Percentiles rank a stretch among this genome's conserved stretches.
Evolutionary conservation across 108 stramenopile genomes (phyloP).

Genomic region (Licmophora abbreviata): DNA sequence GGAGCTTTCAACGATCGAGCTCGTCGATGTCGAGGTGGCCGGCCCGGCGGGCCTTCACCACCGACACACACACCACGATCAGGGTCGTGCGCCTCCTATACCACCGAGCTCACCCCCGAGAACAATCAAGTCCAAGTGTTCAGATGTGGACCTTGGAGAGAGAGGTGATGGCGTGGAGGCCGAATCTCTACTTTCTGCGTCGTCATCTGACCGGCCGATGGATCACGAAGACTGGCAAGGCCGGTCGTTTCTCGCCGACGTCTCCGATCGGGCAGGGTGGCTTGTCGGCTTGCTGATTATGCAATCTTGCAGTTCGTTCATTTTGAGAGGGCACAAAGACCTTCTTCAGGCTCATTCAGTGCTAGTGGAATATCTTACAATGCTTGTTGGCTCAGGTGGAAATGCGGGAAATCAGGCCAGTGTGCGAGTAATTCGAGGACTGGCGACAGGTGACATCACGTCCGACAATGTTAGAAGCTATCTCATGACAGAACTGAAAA

Average conservation of each 20-base stretch:
- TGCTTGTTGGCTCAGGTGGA: slow-evolving; percentile 89
- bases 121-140: too few species aligned
- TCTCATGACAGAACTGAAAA: slow-evolving; percentile 58
- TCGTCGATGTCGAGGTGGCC: too few species aligned
- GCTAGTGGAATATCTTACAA: slow-evolving; percentile 84
- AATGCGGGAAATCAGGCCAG: slow-evolving; percentile 89
- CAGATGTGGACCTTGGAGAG: too few species aligned
- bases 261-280: slow-evolving; percentile 71
- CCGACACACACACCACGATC: too few species aligned
- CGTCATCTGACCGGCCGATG: slow-evolving; percentile 71
- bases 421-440: slow-evolving; percentile 82
- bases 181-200: too few species aligned
- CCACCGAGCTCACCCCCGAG: too few species aligned
- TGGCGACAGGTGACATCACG: slow-evolving; percentile 70
- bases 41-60: too few species aligned
- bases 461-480: slow-evolving; percentile 45
- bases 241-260: too few species aligned
- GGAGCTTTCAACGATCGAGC: too few species aligned
- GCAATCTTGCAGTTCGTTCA: slow-evolving; percentile 78
- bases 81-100: too few species aligned
- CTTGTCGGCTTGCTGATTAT: slow-evolving; percentile 80
- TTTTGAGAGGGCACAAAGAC: slow-evolving; percentile 69
- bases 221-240: slow-evolving; percentile 58
- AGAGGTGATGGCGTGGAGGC: too few species aligned
- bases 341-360: slow-evolving; percentile 73